Evolutionary conservation across 495 filamentous ascomycete species (phyloP), one percentile per base, ranked within the genome.

Genomic region (Aspergillus steynii): DNA sequence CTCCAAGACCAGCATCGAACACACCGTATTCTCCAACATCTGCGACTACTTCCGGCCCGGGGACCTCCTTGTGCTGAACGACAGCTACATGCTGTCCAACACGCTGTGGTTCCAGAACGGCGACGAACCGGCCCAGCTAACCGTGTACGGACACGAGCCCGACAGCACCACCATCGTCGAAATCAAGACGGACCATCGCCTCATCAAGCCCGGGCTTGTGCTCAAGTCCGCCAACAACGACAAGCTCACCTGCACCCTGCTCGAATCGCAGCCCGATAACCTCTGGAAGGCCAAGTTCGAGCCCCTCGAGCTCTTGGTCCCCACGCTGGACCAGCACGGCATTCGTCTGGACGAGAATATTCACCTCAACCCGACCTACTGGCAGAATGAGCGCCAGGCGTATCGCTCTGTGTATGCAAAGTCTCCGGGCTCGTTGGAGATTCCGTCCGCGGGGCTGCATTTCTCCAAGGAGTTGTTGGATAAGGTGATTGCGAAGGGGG

Each of bases 381-480:
- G 29, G 20, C 20, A 31, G 34, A 55, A 45, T 4, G 5, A 34
- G 25, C 29, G 28, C 29, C 53, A 34, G 20, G 29, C 29, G 5
- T 55, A 55, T 20, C 53, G 53, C 20, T 55, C 53, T 42, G 53
- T 55, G 0, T 55, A 20, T 25, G 53, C 53, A 0, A 10, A 42
- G 15, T 20, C 27, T 27, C 32, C 53, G 25, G 53, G 53, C 2
- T 55, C 53, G 9, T 27, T 55, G 10, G 12, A 55, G 29, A 55
- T 55, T 55, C 53, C 53, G 5, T 55, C 53, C 29, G 53, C 53
- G 3, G 53, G 53, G 9, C 53, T 55, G 10, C 53, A 55, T n/a
- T 55, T 55, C 20, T 55, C 53, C 8, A 31, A 10, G 0, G 53
- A 55, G 10, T 29, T 55, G 14, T 29, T 55, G 29, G 53, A 8